Percentiles rank a stretch among this genome's conserved stretches.
phyloP scores from a whole-genome alignment of 768 basidiomycete genomes.

The Xerocomellus chrysenteron region DNA sequence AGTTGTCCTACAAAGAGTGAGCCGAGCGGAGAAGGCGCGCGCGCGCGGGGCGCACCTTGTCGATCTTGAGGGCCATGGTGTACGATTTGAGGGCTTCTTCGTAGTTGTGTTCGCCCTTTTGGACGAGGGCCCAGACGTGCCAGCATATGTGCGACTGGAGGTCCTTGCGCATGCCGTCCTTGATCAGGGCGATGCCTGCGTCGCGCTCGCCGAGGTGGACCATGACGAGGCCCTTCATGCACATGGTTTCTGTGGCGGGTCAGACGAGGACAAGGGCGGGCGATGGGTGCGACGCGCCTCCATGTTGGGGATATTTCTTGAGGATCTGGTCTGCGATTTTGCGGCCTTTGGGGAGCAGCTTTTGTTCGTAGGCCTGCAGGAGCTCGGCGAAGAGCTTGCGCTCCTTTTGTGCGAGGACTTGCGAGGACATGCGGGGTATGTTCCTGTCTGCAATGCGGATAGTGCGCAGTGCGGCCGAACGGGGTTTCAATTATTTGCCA shows the following conservation, averaged over 20 bases:
- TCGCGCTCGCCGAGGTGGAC: conserved; percentile 78
- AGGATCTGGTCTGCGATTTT: conserved; percentile 93
- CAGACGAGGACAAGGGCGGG: not conserved
- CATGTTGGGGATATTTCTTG: conserved; percentile 94
- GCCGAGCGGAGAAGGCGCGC: not conserved
- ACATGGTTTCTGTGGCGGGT: conserved; percentile 72
- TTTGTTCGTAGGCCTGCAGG: conserved; percentile 82
- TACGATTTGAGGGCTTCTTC: conserved; percentile 94
- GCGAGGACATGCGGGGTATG: conserved; percentile 17
- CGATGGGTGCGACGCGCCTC: conserved; percentile 56
- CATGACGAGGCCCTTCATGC: conserved; percentile 92
- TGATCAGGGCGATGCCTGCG: conserved; percentile 79
- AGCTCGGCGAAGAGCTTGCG: conserved; percentile 82
- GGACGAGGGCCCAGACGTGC: conserved; percentile 96
- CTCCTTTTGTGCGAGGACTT: conserved; percentile 74
- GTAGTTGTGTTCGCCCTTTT: conserved; percentile 93
- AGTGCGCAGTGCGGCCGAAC: not conserved
- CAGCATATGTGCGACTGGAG: conserved; percentile 92
- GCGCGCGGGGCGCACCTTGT: conserved; percentile 59
- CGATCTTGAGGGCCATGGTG: conserved; percentile 82
- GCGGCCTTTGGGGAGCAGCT: conserved; percentile 84
- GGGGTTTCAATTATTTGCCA: not conserved
- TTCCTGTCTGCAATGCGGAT: too few relatives aligned
- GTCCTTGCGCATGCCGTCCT: conserved; percentile 80
- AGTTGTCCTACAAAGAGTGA: conserved; percentile 65